Evolutionary conservation across 1,139 yeast species (phyloP), one percentile per base, ranked within the genome.

Genomic region (Lodderomyces pseudojiufengensis): DNA sequence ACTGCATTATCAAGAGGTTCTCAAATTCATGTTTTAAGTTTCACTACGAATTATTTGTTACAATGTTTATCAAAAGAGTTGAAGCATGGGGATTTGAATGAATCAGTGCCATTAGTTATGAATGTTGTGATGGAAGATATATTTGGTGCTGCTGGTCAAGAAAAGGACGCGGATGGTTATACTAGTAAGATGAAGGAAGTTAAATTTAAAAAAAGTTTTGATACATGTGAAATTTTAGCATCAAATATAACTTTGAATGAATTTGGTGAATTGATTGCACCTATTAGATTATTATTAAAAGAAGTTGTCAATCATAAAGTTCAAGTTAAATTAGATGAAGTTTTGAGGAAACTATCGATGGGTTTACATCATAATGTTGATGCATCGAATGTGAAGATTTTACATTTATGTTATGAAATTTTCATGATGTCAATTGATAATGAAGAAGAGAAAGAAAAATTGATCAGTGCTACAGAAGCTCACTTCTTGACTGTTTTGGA

Each of bases 121-220:
- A 80, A 77, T 20, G 69, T 88, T 24, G 73, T 90, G 24, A 90
- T 92, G 95, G 95, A 88, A 53, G 97, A 92, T 52, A 76, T 80
- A 3, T 90, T 92, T 59, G 99, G 98, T 12, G 77, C 84, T 5
- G 87, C 95, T 7, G 95, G 97, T 26, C 83, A 83, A 52, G 98
- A 92, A 54, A 92, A 94, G 55, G 98, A 92, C 48, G 90, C 94
- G 11, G 97, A 88, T 44, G 96, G 90, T 20, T 92, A 92, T 52
- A 78, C 76, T 36, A 81, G 87, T 34, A 81, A 81, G 44, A 85
- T 88, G 81, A 86, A 84, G 50, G 98, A 92, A 65, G 94, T 92
- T 28, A 88, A 86, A 52, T 82, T 80, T 49, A 86, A 86, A 52
- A 88, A 86, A 60, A 84, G 96, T 67, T 84, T 68, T 54, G 97